These are phyloP conservation scores for Myriosclerotinia duriaeana DNA, from an alignment of 2,329 filamentous ascomycete species.

Conservation along the genomic window DNA sequence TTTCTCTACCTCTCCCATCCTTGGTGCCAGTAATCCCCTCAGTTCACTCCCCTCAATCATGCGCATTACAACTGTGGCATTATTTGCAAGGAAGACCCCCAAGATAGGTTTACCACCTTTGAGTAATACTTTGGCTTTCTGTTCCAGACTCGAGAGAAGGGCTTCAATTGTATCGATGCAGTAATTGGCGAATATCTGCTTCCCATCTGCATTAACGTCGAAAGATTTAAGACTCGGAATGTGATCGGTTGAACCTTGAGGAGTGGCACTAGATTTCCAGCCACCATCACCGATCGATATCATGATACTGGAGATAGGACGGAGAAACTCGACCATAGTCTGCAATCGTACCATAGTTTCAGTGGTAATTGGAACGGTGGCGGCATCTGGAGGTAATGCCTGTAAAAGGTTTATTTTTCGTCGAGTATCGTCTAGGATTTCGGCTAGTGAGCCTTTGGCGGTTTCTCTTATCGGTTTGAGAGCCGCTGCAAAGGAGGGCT, in stretches of 20 bases:
- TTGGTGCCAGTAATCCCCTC: constrained; percentile 64
- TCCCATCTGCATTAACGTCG: constrained; percentile 85
- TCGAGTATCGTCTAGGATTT: constrained; percentile 80
- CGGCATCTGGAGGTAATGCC: constrained; percentile 73
- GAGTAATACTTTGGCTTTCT: constrained; percentile 68
- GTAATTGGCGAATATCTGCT: constrained; percentile 86
- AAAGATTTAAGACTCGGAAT: constrained; percentile 74
- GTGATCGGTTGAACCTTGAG: constrained; percentile 59
- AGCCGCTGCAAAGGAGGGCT: constrained; percentile 77
- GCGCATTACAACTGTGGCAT: constrained; percentile 77
- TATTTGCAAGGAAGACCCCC: constrained; percentile 90
- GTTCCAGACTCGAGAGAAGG: constrained; percentile 72
- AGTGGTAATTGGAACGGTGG: constrained; percentile 71
- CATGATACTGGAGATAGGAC: constrained; percentile 84
- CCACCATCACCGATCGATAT: constrained; percentile 90
- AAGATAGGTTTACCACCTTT: constrained; percentile 71
- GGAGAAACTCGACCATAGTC: constrained; percentile 81
- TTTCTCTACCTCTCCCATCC: constrained; percentile 67
- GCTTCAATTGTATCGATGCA: constrained; percentile 84
- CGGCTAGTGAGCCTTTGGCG: constrained; percentile 79
- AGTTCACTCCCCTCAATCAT: constrained; percentile 82
- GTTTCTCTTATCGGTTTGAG: constrained; percentile 90
- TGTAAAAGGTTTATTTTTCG: constrained; percentile 65
- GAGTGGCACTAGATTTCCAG: constrained; percentile 63
- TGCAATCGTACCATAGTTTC: constrained; percentile 86